A percentile compares a stretch with the other conserved stretches of the same genome.
These are phyloP conservation scores for Tagetes erecta DNA, from an alignment of 129 eudicot genomes.

Conservation along the genomic window DNA sequence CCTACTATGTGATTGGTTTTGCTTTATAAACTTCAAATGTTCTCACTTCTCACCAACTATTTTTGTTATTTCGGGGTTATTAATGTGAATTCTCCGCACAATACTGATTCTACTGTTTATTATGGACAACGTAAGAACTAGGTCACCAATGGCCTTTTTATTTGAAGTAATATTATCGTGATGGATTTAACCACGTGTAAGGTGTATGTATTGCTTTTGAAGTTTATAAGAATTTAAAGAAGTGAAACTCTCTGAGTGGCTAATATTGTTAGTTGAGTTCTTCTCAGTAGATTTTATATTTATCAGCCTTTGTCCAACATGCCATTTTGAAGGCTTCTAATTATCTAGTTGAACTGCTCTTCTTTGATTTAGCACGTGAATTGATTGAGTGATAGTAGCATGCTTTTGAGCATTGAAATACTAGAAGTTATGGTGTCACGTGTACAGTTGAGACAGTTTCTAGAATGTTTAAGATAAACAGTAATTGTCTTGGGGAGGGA, in stretches of 20 bases:
- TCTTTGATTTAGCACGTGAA: slow-evolving; percentile 8
- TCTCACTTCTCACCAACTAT: not conserved
- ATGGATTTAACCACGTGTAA: not conserved
- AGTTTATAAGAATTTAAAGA: too few relatives aligned
- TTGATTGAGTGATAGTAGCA: slow-evolving; percentile 11
- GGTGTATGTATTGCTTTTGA: not conserved
- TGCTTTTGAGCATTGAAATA: slow-evolving; percentile 2
- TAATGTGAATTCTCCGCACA: not conserved
- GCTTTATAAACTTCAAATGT: not conserved
- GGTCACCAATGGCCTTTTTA: not conserved
- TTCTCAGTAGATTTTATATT: not conserved
- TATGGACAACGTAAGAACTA: not conserved
- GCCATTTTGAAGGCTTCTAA: not conserved
- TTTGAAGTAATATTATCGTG: not conserved
- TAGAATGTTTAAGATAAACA: slow-evolving; percentile 12
- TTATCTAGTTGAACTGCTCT: slow-evolving; percentile 1
- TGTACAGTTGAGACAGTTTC: not conserved
- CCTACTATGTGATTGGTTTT: slow-evolving; percentile 9
- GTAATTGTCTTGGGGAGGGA: slow-evolving; percentile 6
- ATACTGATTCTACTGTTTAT: slow-evolving; percentile 11
- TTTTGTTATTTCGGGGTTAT: not conserved
- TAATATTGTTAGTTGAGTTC: not conserved
- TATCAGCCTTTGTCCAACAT: not conserved
- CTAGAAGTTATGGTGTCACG: slow-evolving; percentile 1
- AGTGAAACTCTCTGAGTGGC: not conserved